phyloP scores from a whole-genome alignment of 2,329 filamentous ascomycete species.

The Colletotrichum sp. region DNA sequence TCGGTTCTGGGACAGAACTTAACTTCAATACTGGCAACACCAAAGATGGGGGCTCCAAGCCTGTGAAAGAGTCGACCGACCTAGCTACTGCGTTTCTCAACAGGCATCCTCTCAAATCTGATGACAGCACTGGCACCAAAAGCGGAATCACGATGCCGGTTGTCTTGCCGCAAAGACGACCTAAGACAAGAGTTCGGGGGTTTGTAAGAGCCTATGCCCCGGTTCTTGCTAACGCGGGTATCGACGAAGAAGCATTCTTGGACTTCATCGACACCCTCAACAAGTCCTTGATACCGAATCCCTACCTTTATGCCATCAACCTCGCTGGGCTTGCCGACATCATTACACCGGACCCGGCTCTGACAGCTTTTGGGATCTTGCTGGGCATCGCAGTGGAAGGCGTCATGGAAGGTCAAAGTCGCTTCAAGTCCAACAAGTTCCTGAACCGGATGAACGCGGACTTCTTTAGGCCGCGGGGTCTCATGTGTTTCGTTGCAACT shows the following conservation, averaged over 20 bases:
- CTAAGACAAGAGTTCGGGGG: constrained; percentile 50
- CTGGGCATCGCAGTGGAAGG: constrained; percentile 46
- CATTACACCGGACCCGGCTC: constrained; percentile 42
- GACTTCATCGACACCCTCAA: constrained; percentile 54
- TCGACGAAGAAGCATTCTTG: constrained; percentile 53
- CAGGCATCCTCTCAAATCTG: neutral
- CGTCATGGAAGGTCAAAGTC: constrained; percentile 43
- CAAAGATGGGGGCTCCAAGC: neutral
- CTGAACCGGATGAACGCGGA: constrained; percentile 60
- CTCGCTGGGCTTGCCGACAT: constrained; percentile 42
- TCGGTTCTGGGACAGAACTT: neutral
- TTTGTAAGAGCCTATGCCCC: constrained; percentile 61
- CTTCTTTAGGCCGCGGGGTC: constrained; percentile 61
- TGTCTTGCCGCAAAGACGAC: constrained; percentile 57
- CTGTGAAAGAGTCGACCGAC: neutral
- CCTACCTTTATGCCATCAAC: constrained; percentile 45
- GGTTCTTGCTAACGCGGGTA: constrained; percentile 46
- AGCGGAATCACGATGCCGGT: constrained; percentile 47
- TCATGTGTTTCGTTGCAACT: constrained; percentile 56
- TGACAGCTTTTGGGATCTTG: constrained; percentile 46
- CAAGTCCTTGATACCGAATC: constrained; percentile 37
- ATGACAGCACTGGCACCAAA: fast-evolving
- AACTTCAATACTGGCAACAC: neutral
- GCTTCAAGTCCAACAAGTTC: constrained; percentile 54
- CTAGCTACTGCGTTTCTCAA: neutral